phyloP scores from a whole-genome alignment of 495 filamentous ascomycete species.

The Hypoxylon trugodes region DNA sequence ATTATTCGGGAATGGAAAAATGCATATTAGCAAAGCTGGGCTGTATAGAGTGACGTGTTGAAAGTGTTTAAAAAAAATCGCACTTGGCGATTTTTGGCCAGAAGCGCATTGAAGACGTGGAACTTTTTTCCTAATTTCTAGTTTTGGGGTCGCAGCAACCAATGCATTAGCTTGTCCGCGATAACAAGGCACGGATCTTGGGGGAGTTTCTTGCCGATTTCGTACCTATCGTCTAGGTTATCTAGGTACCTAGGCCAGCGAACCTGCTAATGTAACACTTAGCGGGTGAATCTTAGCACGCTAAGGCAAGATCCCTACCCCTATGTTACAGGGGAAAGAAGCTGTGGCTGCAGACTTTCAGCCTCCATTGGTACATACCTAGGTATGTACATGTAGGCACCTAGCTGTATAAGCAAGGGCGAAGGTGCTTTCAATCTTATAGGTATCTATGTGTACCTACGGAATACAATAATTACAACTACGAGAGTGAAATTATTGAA shows the following conservation, averaged over 20 bases:
- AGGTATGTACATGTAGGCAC: too few species aligned
- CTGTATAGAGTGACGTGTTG: slow-evolving; percentile 22
- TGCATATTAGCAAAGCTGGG: slow-evolving; percentile 15
- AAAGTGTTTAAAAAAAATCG: slow-evolving; percentile 12
- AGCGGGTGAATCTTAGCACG: slow-evolving; percentile 18
- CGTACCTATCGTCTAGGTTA: slow-evolving; percentile 5
- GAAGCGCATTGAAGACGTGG: slow-evolving; percentile 32
- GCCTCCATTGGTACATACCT: too few species aligned
- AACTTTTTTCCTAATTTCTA: slow-evolving; percentile 2
- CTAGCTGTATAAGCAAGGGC: too few species aligned
- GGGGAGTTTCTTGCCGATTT: slow-evolving; percentile 25
- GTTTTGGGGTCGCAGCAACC: slow-evolving; percentile 10
- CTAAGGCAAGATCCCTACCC: slow-evolving; percentile 19
- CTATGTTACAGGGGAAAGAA: neutral
- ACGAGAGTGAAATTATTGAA: too few species aligned
- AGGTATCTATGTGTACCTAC: too few species aligned
- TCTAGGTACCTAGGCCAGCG: neutral
- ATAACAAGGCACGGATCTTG: slow-evolving; percentile 24
- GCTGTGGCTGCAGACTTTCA: slow-evolving; percentile 32
- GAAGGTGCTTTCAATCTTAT: neutral
- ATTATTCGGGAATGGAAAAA: slow-evolving; percentile 26
- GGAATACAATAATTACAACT: too few species aligned
- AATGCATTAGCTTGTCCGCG: slow-evolving; percentile 20
- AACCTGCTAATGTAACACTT: slow-evolving; percentile 26
- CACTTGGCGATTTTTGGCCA: slow-evolving; percentile 19